Evolutionary conservation across 768 basidiomycete genomes (phyloP).

Genomic region (Gloeopeniophorella convolvens): DNA sequence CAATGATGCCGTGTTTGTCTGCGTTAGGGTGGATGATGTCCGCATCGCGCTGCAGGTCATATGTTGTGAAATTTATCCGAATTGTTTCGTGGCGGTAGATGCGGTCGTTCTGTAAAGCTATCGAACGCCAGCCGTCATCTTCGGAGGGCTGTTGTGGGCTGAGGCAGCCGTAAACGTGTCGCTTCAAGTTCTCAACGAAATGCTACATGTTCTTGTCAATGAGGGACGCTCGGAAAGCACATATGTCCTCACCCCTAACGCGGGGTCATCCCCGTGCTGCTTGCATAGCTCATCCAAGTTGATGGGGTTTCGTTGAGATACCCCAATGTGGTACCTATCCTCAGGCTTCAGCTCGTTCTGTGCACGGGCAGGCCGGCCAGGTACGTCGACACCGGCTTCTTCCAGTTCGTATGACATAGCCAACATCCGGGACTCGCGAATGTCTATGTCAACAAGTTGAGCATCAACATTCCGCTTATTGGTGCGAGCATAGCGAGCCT

Average conservation of each 20-base stretch:
- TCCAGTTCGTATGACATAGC: background rate
- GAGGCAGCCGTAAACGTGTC: background rate
- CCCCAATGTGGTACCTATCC: too few species aligned
- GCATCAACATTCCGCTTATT: slow-evolving; percentile 20
- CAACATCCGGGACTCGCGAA: slow-evolving; percentile 7
- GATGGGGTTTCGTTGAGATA: too few species aligned
- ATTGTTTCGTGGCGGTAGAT: slow-evolving; percentile 22
- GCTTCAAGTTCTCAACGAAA: background rate
- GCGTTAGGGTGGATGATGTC: slow-evolving; percentile 17
- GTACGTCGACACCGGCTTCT: too few species aligned
- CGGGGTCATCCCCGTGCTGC: too few species aligned
- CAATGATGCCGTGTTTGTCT: slow-evolving; percentile 19
- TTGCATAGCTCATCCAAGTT: too few species aligned
- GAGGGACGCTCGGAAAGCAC: too few species aligned
- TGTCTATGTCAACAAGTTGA: slow-evolving; percentile 25
- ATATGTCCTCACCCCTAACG: too few species aligned
- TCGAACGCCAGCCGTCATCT: too few species aligned
- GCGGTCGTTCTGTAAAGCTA: slow-evolving; percentile 17
- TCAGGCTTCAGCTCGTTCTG: too few species aligned
- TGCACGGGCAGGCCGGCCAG: too few species aligned
- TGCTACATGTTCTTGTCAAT: too few species aligned
- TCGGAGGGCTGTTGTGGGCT: too few species aligned
- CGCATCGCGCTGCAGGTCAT: slow-evolving; percentile 18
- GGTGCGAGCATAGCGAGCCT: slow-evolving; percentile 25
- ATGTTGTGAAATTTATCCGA: slow-evolving; percentile 23